These are phyloP conservation scores for Dactylellina sp. DNA, from an alignment of 2,329 filamentous ascomycete genomes.

Conservation along the genomic window DNA sequence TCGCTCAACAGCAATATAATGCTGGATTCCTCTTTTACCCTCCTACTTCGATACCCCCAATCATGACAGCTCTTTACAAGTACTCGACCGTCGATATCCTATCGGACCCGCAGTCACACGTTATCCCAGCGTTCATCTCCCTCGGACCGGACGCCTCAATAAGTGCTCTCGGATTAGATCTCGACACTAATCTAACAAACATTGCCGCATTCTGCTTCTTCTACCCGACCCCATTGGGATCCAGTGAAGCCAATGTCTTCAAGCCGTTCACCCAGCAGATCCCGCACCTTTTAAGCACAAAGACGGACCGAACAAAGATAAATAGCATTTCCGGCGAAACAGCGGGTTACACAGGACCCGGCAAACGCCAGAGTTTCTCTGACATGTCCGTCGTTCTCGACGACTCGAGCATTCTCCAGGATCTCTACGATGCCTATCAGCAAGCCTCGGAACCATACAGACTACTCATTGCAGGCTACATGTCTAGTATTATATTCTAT, in stretches of 20 bases:
- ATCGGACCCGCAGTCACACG: conserved; percentile 19
- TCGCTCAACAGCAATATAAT: conserved; percentile 29
- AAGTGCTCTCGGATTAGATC: background rate
- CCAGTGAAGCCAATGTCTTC: conserved; percentile 26
- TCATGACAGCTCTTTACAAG: conserved; percentile 36
- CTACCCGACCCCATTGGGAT: conserved; percentile 22
- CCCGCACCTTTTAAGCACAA: conserved; percentile 10
- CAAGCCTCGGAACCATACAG: conserved; percentile 7
- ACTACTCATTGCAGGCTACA: conserved; percentile 26
- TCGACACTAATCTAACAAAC: conserved; percentile 6
- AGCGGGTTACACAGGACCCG: conserved; percentile 22
- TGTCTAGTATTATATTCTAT: conserved; percentile 38
- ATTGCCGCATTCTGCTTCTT: conserved; percentile 44
- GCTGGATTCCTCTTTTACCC: conserved; percentile 48
- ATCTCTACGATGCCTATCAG: conserved; percentile 31
- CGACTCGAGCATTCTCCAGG: conserved; percentile 21
- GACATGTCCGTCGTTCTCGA: conserved; percentile 44
- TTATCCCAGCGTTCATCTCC: conserved; percentile 44
- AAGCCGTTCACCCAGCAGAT: conserved; percentile 44
- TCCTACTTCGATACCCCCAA: conserved; percentile 10
- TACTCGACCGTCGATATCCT: conserved; percentile 29
- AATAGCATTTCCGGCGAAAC: conserved; percentile 47
- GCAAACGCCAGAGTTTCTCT: conserved; percentile 45
- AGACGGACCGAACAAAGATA: conserved; percentile 9
- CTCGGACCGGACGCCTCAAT: conserved; percentile 18